These are phyloP conservation scores for Chalciporus piperatus DNA, from an alignment of 768 basidiomycete species.

Conservation along the genomic window DNA sequence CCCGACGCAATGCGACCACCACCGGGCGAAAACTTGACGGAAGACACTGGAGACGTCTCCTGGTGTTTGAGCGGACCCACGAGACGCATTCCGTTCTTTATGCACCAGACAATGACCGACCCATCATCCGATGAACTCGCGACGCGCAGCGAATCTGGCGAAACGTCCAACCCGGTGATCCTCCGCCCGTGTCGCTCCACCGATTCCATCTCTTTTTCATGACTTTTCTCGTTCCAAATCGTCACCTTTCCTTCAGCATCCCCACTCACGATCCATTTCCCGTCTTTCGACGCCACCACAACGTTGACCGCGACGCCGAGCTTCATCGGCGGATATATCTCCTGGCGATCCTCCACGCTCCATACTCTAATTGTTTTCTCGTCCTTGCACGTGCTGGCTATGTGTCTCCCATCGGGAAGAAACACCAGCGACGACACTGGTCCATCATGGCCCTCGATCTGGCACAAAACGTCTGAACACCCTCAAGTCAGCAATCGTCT, in stretches of 20 bases:
- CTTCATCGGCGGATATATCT: background rate
- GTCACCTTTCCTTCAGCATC: slow-evolving; percentile 3
- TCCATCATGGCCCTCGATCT: background rate
- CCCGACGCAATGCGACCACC: slow-evolving; percentile 12
- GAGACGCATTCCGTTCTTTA: background rate
- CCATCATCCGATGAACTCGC: slow-evolving; percentile 5
- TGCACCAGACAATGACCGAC: slow-evolving; percentile 3
- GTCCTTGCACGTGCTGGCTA: background rate
- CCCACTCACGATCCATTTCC: slow-evolving; percentile 9
- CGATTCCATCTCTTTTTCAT: background rate
- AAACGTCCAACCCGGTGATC: slow-evolving; percentile 11
- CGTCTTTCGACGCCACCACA: slow-evolving; percentile 6
- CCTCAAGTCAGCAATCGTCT: background rate
- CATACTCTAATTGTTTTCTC: background rate
- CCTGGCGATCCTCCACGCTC: background rate
- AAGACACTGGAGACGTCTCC: slow-evolving; percentile 3
- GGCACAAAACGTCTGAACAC: background rate
- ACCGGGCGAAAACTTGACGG: slow-evolving; percentile 16
- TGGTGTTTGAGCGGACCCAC: slow-evolving; percentile 3
- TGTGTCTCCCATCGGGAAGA: background rate
- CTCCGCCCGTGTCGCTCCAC: background rate
- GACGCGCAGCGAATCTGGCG: slow-evolving; percentile 2
- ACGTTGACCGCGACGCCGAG: background rate
- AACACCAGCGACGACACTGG: slow-evolving; percentile 1
- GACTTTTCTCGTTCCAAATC: slow-evolving; percentile 1